These are phyloP conservation scores for Excoecaria agallocha DNA, from an alignment of 345 rosid species.

Conservation along the genomic window DNA sequence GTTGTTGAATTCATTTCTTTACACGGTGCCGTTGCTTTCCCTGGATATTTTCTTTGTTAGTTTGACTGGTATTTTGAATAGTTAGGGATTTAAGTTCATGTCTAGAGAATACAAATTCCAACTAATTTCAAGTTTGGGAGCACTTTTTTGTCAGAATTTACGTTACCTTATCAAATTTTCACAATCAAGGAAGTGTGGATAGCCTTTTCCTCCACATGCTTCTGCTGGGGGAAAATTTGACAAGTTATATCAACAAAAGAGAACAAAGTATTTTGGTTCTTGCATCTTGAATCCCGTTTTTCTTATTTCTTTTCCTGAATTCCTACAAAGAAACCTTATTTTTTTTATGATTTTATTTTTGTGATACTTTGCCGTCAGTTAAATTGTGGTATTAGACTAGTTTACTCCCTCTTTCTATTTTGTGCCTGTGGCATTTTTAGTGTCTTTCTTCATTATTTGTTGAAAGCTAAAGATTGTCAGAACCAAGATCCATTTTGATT, in stretches of 20 bases:
- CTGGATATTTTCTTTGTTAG: not conserved
- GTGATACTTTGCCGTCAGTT: not conserved
- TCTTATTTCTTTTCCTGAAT: no score
- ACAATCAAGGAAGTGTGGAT: no score
- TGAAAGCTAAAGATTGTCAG: not conserved
- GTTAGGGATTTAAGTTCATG: not conserved
- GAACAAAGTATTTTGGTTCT: no score
- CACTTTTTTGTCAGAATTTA: no score
- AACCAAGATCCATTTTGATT: slow-evolving; percentile 1
- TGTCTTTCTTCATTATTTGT: not conserved
- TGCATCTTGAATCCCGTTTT: no score
- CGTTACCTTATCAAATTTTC: no score
- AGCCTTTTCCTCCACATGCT: no score
- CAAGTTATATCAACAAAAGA: no score
- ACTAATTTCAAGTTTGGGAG: not conserved
- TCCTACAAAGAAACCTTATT: no score
- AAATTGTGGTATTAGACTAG: no score
- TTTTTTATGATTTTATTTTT: not conserved
- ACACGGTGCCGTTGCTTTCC: not conserved
- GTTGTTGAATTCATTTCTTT: not conserved
- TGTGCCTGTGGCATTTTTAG: not conserved
- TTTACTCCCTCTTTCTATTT: not conserved
- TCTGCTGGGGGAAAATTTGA: no score
- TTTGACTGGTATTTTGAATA: not conserved
- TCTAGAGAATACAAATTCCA: not conserved